Evolutionary conservation across 2,329 filamentous ascomycete genomes (phyloP), one percentile per base, ranked within the genome.

Genomic region (Penicillium aurantiogriseum): DNA sequence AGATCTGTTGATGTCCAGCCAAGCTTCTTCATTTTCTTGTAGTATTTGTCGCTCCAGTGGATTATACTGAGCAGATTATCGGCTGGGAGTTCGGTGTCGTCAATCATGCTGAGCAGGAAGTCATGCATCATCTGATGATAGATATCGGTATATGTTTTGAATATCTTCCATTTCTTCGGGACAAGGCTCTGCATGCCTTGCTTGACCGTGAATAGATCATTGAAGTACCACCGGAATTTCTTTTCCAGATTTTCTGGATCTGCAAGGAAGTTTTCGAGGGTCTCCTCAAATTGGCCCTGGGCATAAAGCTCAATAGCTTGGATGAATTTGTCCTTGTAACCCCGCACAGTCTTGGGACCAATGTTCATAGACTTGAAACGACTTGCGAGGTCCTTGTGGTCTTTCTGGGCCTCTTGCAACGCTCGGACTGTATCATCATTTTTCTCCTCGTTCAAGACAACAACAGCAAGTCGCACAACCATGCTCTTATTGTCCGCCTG

Each of bases 81-180:
- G 0, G 92, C 92, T 46, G 86, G 91, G n/a, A 91, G 84, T 51
- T 92, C 86, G 1, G 89, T 85, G 68, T 96, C 90, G 66, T 97
- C 89, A 58, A 97, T 88, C 71, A 92, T 86, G 27, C 81, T 85
- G 52, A 95, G 79, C 10, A 99, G 82, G 73, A 94, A 96, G 74
- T 97, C 91, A 77, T 96, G 94, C 93, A 99, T 97, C 65, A 93
- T 84, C 63, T 85, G 83, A 77, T 99, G 94, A 73, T 99, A 99
- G 60, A 96, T 92, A 68, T 89, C 85, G 58, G 87, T 88, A 74
- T 96, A 99, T 1, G 90, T 94, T 72, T 89, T 88, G 77, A 92
- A 89, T 47, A 99, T 96, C 71, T 89, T 92, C 94, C 94, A 99
- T 75, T 94, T 96, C 77, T 90, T 93, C 9, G 95, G 94, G 85